These are phyloP conservation scores for Botrytis elliptica DNA, from an alignment of 2,329 filamentous ascomycete species.

Conservation along the genomic window DNA sequence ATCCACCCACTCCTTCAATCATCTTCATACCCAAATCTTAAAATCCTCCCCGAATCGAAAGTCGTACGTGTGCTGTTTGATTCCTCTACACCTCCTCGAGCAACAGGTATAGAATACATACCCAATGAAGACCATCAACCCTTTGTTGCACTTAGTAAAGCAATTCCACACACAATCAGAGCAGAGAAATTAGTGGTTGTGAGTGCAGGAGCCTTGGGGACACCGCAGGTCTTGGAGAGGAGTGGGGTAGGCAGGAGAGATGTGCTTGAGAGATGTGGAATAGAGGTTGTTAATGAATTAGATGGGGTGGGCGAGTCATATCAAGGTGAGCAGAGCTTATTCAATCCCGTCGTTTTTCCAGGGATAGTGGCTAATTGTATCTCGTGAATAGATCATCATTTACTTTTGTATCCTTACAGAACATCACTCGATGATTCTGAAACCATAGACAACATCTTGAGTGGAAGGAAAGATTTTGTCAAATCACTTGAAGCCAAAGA, in stretches of 20 bases:
- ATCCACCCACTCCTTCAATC: constrained; percentile 52
- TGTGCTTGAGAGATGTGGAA: constrained; percentile 48
- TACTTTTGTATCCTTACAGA: constrained; percentile 53
- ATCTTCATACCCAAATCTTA: constrained; percentile 55
- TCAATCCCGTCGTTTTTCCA: background rate
- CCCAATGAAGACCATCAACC: constrained; percentile 48
- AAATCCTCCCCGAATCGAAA: constrained; percentile 56
- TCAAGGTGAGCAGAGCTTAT: constrained; percentile 40
- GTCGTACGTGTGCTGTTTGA: constrained; percentile 57
- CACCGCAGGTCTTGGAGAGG: constrained; percentile 53
- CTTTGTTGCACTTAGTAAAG: constrained; percentile 34
- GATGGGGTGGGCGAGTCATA: constrained; percentile 55
- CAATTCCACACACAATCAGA: constrained; percentile 42
- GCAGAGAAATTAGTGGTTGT: constrained; percentile 56
- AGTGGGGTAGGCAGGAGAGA: constrained; percentile 58
- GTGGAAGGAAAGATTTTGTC: constrained; percentile 47
- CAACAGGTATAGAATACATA: constrained; percentile 59
- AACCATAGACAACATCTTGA: constrained; percentile 54
- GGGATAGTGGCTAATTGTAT: background rate
- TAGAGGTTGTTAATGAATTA: constrained; percentile 48
- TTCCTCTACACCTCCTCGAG: constrained; percentile 46
- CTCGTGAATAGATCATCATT: constrained; percentile 46
- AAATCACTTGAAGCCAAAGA: constrained; percentile 49
- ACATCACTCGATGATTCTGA: constrained; percentile 46
- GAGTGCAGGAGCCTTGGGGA: constrained; percentile 42